Evolutionary conservation across 371 early-diverging fungal genomes (phyloP).

Genomic region (Dinochytrium kinnereticum): DNA sequence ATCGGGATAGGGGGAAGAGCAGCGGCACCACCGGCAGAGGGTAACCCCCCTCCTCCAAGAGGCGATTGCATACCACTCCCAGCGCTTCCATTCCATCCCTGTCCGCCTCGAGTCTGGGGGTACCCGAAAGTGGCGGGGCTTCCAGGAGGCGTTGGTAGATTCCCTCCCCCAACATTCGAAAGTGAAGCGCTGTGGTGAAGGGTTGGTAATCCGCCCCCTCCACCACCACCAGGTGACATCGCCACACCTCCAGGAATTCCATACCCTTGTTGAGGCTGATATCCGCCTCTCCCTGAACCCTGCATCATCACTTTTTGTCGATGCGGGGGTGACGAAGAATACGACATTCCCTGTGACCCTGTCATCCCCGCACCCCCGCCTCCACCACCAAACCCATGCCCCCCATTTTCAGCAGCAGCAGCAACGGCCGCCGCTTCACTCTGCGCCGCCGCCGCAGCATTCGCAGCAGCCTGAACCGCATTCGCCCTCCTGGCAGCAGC

Average conservation of each 20-base stretch:
- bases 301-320: neutral
- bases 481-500: neutral
- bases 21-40: neutral
- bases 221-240: neutral
- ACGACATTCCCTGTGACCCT: neutral
- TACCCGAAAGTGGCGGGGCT: neutral
- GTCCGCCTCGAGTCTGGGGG: too few relatives aligned
- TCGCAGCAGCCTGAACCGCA: neutral
- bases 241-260: neutral
- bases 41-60: too few relatives aligned
- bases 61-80: too few relatives aligned
- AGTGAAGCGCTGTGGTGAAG: neutral
- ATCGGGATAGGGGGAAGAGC: neutral
- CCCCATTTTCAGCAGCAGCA: neutral
- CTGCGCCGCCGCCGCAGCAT: neutral
- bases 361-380: neutral
- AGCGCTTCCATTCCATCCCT: too few relatives aligned
- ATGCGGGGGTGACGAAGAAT: too few relatives aligned
- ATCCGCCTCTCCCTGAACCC: too few relatives aligned
- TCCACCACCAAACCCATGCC: neutral
- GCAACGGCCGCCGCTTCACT: neutral
- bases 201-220: neutral
- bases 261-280: too few relatives aligned
- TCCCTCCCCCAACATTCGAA: neutral
- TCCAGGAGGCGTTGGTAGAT: neutral